Evolutionary conservation across 441 rosid genomes (phyloP).

Genomic region (Bruguiera hainesii): DNA sequence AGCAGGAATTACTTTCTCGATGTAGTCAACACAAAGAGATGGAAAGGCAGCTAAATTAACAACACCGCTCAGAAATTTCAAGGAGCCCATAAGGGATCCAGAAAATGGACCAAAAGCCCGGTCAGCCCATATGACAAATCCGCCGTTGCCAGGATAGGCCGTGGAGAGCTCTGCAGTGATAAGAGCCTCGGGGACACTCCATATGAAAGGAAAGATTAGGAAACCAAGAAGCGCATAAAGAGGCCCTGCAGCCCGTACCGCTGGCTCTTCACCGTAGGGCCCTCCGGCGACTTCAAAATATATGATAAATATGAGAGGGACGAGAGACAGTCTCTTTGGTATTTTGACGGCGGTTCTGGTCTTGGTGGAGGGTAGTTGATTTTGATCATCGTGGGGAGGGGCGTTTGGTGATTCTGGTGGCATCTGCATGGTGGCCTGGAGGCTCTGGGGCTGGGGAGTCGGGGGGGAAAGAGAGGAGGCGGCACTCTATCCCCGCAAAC

Average conservation of each 20-base stretch:
- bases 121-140: slow-evolving; percentile 78
- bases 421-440: neutral
- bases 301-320: slow-evolving; percentile 81
- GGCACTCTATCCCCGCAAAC: too few species aligned
- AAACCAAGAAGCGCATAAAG: slow-evolving; percentile 59
- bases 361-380: slow-evolving; percentile 4
- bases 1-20: slow-evolving; percentile 47
- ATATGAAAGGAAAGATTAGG: slow-evolving; percentile 44
- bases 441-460: neutral
- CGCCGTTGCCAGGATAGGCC: slow-evolving; percentile 74
- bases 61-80: slow-evolving; percentile 73
- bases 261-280: slow-evolving; percentile 77
- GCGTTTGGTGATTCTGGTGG: neutral
- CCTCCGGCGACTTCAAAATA: slow-evolving; percentile 92
- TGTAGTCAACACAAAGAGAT: slow-evolving; percentile 54
- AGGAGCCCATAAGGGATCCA: slow-evolving; percentile 77
- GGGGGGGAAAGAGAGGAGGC: neutral
- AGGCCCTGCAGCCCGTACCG: slow-evolving; percentile 75
- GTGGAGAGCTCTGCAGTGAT: slow-evolving; percentile 68
- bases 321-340: slow-evolving; percentile 48
- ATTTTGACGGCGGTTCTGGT: neutral
- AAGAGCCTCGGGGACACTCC: slow-evolving; percentile 56
- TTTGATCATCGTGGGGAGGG: neutral
- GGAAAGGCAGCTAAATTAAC: slow-evolving; percentile 79
- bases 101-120: slow-evolving; percentile 69